These are phyloP conservation scores for Colletotrichum filicis DNA, from an alignment of 2,329 filamentous ascomycete species.

Conservation along the genomic window DNA sequence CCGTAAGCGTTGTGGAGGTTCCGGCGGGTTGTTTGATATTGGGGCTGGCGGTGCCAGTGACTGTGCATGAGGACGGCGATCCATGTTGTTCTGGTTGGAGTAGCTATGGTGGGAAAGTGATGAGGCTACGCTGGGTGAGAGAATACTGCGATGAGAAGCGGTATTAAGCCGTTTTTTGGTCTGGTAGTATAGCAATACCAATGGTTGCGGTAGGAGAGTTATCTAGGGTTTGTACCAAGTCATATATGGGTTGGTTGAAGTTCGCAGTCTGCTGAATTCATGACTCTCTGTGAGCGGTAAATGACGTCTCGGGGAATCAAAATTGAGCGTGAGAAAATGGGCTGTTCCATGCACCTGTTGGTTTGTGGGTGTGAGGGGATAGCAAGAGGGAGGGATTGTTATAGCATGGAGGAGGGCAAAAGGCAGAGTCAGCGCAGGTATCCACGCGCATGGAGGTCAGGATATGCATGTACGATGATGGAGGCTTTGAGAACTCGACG, in stretches of 20 bases:
- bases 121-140: neutral
- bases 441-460: conserved; percentile 1
- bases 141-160: neutral
- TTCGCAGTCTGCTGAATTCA: neutral
- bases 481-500: neutral
- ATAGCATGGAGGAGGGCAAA: neutral
- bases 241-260: neutral
- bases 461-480: conserved; percentile 20
- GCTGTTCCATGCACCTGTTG: conserved; percentile 11
- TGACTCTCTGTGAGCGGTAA: conserved; percentile 7
- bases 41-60: conserved; percentile 37
- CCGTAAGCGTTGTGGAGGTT: conserved; percentile 33
- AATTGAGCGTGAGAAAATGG: neutral
- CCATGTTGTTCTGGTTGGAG: conserved; percentile 34
- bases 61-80: conserved; percentile 35
- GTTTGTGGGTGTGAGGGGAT: neutral
- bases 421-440: neutral
- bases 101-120: neutral
- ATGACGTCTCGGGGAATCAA: conserved; percentile 10
- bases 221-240: neutral
- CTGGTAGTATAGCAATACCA: neutral
- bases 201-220: neutral
- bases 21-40: conserved; percentile 32
- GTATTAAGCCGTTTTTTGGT: neutral
- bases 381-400: conserved; percentile 12